Conservation (phyloP, 2,329 filamentous ascomycete genomes). For the Aspergillus pseudonomiae region DNA sequence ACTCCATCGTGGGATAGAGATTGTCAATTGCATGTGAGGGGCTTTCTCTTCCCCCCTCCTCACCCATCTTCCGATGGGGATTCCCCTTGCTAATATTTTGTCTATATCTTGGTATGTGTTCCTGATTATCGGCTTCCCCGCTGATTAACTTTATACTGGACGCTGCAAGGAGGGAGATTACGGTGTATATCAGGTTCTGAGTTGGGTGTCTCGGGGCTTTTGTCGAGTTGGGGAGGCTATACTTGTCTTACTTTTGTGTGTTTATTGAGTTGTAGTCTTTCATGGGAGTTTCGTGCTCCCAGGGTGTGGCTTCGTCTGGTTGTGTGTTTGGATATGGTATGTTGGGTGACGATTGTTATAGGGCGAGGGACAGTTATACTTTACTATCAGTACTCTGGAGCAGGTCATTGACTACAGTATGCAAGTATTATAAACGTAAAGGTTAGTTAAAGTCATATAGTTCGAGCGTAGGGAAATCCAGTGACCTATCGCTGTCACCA, state of each 20-base stretch:
- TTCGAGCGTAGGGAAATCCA: background rate
- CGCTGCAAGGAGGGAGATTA: background rate
- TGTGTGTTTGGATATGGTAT: background rate
- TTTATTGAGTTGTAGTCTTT: background rate
- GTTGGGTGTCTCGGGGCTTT: background rate
- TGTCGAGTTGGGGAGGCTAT: background rate
- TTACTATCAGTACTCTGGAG: background rate
- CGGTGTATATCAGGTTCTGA: background rate
- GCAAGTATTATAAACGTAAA: background rate
- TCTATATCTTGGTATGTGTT: background rate
- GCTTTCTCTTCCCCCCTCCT: background rate
- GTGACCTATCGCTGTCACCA: background rate
- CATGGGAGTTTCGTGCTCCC: background rate
- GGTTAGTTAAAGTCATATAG: background rate
- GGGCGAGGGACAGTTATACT: background rate
- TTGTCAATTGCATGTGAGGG: background rate
- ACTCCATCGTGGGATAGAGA: background rate
- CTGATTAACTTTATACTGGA: background rate
- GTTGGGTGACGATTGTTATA: background rate
- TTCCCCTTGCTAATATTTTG: background rate
- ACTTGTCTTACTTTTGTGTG: background rate
- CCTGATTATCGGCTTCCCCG: background rate
- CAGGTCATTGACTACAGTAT: background rate
- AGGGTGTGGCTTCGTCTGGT: background rate
- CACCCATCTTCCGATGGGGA: background rate